These are phyloP conservation scores for Pilobolus umbonatus DNA, from an alignment of 192 early-diverging fungal species.

Conservation along the genomic window DNA sequence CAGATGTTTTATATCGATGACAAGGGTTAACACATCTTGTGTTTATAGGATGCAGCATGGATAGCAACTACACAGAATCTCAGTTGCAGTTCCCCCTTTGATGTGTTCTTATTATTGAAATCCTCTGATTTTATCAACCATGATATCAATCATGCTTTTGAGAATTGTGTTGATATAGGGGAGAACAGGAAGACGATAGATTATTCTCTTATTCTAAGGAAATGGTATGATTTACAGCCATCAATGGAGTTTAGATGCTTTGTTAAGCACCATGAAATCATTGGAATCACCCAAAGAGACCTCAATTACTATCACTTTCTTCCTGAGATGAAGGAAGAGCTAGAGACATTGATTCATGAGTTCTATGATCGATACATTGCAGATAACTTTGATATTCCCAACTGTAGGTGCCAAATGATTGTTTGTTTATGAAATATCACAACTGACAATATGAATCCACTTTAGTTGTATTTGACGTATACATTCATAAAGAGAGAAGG, in stretches of 20 bases:
- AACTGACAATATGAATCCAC: not conserved
- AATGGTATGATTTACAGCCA: conserved; percentile 87
- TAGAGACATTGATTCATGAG: conserved; percentile 49
- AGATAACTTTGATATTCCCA: conserved; percentile 55
- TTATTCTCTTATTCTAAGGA: conserved; percentile 74
- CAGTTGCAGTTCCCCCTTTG: conserved; percentile 67
- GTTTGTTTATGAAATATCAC: conserved; percentile 6
- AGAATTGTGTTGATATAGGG: conserved; percentile 48
- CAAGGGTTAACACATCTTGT: not conserved
- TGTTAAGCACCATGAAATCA: conserved; percentile 62
- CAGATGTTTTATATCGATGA: too few relatives aligned
- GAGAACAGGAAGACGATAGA: conserved; percentile 27
- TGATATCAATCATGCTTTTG: conserved; percentile 75
- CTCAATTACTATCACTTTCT: conserved; percentile 82
- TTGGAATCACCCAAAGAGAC: conserved; percentile 90
- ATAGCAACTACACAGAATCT: conserved; percentile 76
- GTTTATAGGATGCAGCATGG: conserved; percentile 77
- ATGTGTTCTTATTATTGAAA: conserved; percentile 89
- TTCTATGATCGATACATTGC: conserved; percentile 67
- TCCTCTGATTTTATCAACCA: conserved; percentile 86
- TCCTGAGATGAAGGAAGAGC: conserved; percentile 47
- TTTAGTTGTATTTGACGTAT: conserved; percentile 87
- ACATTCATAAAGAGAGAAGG: conserved; percentile 57
- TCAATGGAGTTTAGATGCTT: conserved; percentile 97
- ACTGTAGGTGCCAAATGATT: conserved; percentile 50